These are phyloP conservation scores for Gymnopilus dilepis DNA, from an alignment of 768 basidiomycete species.

Conservation along the genomic window DNA sequence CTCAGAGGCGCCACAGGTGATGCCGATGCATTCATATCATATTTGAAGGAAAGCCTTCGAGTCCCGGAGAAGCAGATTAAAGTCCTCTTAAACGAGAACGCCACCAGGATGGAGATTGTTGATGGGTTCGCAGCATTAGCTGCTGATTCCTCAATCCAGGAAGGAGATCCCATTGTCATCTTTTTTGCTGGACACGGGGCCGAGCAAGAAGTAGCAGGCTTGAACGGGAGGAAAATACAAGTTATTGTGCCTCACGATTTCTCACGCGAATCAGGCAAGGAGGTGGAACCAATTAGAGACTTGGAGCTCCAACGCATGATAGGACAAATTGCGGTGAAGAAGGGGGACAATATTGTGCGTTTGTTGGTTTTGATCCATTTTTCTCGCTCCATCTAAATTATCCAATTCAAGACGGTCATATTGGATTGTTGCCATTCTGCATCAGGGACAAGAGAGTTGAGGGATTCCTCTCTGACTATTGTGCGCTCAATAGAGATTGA, in stretches of 20 bases:
- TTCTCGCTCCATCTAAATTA: not conserved
- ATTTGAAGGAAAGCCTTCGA: not conserved
- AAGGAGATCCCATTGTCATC: conserved; percentile 61
- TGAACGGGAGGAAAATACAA: conserved; percentile 42
- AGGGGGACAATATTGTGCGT: conserved; percentile 58
- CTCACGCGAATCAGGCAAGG: conserved; percentile 44
- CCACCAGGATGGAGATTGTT: conserved; percentile 52
- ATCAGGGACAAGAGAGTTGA: conserved; percentile 11
- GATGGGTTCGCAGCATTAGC: conserved; percentile 58
- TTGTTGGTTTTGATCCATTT: too few species aligned
- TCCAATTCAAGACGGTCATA: conserved; percentile 12
- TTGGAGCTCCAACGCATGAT: conserved; percentile 61
- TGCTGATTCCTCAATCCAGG: conserved; percentile 54
- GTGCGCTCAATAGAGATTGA: not conserved
- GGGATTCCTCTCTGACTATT: not conserved
- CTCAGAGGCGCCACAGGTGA: conserved; percentile 9
- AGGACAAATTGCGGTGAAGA: conserved; percentile 51
- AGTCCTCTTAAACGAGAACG: conserved; percentile 54
- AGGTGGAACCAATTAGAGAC: conserved; percentile 47
- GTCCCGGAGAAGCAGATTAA: conserved; percentile 35
- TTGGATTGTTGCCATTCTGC: conserved; percentile 20
- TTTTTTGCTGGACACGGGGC: conserved; percentile 73
- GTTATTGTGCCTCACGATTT: conserved; percentile 61
- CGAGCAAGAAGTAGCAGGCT: conserved; percentile 51
- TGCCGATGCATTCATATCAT: not conserved